Base-by-base conservation (phyloP, 179 eudicot genomes). In the Dionaea muscipula region DNA sequence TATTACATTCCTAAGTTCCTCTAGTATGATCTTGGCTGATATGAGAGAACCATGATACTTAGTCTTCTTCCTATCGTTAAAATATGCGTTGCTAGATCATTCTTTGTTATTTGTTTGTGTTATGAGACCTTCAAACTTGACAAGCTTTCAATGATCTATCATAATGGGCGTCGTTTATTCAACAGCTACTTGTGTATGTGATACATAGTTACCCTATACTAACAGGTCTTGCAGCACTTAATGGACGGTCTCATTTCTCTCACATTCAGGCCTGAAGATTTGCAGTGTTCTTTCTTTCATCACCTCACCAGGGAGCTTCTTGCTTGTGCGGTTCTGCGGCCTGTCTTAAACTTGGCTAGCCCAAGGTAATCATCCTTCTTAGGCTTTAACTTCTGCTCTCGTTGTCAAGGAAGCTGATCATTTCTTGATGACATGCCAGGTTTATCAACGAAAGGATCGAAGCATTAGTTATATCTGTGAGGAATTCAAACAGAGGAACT, bases 381-480 rank as follows among this genome's bases (percentile, higher is more conserved):
- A 37, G 16, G 21, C 50, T 65, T 52, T 20, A n/a, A 14, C 14
- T 23, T 44, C 20, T 47, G 12, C 36, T 19, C 35, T 26, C 17
- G 24, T 23, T 47, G n/a, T 36, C 23, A 27, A 22, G 48, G 62
- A 26, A 38, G 8, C 27, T 61, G 18, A 52, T 47, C 28, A 13
- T 68, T 37, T 45, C 50, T 54, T 49, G 19, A 63, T 27, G 64
- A 47, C 65, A 51, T 11, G 67, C 50, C 78, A 93, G 99, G 84
- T 93, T 93, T 71, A 78, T 93, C 28, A 93, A 93, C 73, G 98
- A 91, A 76, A 87, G 89, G 75, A 82, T 91, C 43, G 98, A 87
- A 67, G 75, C 76, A 65, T 64, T 79, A 27, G 96, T 69, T 62
- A 59, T 78, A 61, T 75, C 94, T 47, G 55, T 38, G 45, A 77